Percentiles rank a stretch among this genome's conserved stretches.
These are phyloP conservation scores for Geotrichum phurueaensis DNA, from an alignment of 1,139 yeast genomes.

Conservation along the genomic window DNA sequence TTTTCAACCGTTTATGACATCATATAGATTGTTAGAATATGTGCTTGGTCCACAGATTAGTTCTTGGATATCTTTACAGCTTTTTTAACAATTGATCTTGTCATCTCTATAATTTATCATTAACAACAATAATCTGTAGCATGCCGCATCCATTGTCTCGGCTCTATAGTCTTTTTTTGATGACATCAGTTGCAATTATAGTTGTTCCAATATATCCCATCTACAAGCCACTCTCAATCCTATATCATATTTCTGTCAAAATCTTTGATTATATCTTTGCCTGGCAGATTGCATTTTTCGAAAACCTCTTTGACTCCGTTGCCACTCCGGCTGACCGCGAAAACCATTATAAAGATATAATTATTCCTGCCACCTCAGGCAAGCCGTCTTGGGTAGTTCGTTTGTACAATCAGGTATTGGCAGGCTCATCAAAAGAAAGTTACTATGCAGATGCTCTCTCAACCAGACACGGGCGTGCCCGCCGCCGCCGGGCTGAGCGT, in stretches of 20 bases:
- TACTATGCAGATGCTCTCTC: constrained; percentile 9
- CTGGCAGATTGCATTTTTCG: constrained; percentile 8
- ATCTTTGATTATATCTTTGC: not conserved
- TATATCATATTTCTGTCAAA: not conserved
- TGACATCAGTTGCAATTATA: not conserved
- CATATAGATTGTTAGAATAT: too few relatives aligned
- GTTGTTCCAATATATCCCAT: constrained; percentile 8
- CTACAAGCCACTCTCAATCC: constrained; percentile 6
- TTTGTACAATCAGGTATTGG: not conserved
- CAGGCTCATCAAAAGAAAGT: constrained; percentile 1
- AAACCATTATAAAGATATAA: not conserved
- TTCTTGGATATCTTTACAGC: too few relatives aligned
- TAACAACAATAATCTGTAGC: not conserved
- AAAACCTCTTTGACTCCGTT: constrained; percentile 6
- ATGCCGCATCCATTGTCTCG: constrained; percentile 4
- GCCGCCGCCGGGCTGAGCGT: not conserved
- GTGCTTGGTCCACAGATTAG: too few relatives aligned
- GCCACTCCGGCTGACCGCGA: constrained; percentile 12
- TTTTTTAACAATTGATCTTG: too few relatives aligned
- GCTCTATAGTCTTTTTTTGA: constrained; percentile 1
- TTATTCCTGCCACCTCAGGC: not conserved
- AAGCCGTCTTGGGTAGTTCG: not conserved
- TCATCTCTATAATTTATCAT: not conserved
- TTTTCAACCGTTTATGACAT: too few relatives aligned
- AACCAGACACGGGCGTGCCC: not conserved